phyloP scores from a whole-genome alignment of 352 stramenopile genomes.

The Elongisporangium undulatum region DNA sequence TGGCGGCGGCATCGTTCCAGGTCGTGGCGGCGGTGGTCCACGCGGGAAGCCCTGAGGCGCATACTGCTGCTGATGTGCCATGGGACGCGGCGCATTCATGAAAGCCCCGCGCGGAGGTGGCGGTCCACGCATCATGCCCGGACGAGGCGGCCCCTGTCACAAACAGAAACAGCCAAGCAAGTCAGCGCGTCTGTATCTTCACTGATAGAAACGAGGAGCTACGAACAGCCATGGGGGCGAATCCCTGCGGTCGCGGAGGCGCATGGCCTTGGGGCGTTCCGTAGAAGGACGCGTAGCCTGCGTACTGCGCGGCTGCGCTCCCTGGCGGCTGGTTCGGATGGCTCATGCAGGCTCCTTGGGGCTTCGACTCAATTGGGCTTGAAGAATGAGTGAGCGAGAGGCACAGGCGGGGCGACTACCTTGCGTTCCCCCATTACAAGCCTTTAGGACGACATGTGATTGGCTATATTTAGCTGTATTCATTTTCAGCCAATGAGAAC shows the following conservation, averaged over 20 bases:
- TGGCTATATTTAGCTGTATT: neutral
- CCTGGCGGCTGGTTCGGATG: slow-evolving; percentile 17
- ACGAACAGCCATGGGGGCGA: neutral
- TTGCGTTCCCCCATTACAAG: neutral
- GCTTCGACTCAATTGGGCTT: slow-evolving; percentile 1
- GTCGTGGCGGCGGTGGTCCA: slow-evolving; percentile 13
- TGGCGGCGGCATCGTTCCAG: slow-evolving; percentile 29
- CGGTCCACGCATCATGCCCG: slow-evolving; percentile 16
- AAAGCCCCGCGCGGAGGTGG: slow-evolving; percentile 15
- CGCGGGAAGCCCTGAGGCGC: slow-evolving; percentile 5
- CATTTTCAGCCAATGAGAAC: slow-evolving; percentile 1
- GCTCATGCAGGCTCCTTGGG: slow-evolving; percentile 18
- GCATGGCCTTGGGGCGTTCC: slow-evolving; percentile 12
- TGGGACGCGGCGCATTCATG: slow-evolving; percentile 8
- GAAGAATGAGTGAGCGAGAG: slow-evolving; percentile 2
- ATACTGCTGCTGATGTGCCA: slow-evolving; percentile 8
- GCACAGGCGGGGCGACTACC: neutral
- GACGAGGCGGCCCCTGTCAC: slow-evolving; percentile 8
- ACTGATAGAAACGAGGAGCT: neutral
- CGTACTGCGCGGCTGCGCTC: slow-evolving; percentile 40
- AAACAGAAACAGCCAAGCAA: neutral
- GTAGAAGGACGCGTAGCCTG: slow-evolving; percentile 71
- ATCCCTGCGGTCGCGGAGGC: neutral
- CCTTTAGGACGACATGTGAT: neutral
- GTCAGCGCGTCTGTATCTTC: neutral